phyloP scores from a whole-genome alignment of 352 stramenopile species.

The Phytophthora pisi region DNA sequence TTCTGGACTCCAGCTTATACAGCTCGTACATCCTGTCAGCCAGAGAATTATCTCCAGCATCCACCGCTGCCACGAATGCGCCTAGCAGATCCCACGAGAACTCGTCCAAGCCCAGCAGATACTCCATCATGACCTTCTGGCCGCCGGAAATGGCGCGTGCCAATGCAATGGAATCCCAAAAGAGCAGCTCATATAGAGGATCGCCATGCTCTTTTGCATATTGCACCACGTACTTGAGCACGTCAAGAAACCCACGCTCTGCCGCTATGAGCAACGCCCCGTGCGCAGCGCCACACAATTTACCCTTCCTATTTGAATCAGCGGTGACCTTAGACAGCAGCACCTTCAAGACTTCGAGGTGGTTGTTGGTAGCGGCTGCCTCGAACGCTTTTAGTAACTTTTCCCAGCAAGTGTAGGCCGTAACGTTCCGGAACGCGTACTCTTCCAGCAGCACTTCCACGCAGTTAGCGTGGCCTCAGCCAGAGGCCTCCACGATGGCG shows the following conservation, averaged over 20 bases:
- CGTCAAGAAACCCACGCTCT: not conserved
- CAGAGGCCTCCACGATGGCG: not conserved
- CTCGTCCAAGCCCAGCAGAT: not conserved
- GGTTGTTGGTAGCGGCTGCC: not conserved
- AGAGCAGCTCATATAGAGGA: no score
- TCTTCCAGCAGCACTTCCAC: not conserved
- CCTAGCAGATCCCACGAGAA: not conserved
- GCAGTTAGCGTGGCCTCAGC: not conserved
- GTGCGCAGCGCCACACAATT: not conserved
- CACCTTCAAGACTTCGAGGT: not conserved
- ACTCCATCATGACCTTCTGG: not conserved
- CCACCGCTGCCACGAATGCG: conserved; percentile 1
- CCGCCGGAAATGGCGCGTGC: not conserved
- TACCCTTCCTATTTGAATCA: not conserved
- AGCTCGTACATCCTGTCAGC: not conserved
- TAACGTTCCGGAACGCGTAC: not conserved
- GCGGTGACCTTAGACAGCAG: not conserved
- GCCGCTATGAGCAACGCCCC: not conserved
- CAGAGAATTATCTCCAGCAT: not conserved
- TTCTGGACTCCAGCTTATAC: not conserved
- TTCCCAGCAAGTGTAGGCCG: not conserved
- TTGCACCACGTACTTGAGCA: not conserved
- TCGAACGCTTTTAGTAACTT: not conserved
- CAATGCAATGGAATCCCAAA: not conserved
- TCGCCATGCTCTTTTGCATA: not conserved